Conservation (phyloP, 805 yeast species). For the Wickerhamomyces bisporus region DNA sequence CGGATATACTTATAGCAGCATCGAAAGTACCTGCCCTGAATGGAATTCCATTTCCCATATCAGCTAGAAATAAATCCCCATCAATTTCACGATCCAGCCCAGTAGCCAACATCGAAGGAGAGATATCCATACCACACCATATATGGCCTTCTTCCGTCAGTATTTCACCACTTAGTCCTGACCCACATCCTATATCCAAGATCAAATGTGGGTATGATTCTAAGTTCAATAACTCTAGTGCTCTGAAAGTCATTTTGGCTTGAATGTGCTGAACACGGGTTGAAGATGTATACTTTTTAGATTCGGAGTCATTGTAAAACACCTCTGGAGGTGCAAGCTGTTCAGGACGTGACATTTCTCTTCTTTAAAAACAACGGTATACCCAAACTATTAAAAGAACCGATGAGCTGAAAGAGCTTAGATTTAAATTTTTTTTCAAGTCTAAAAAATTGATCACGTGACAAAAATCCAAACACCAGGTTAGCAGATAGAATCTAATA, state of each 20-base stretch:
- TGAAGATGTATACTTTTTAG: conserved; percentile 83
- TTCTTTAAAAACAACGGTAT: too few species aligned
- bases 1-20: conserved; percentile 92
- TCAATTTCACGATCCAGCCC: conserved; percentile 90
- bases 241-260: conserved; percentile 94
- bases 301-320: conserved; percentile 87
- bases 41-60: conserved; percentile 92
- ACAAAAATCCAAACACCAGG: too few species aligned
- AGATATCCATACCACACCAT: conserved; percentile 96
- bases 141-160: conserved; percentile 87
- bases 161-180: conserved; percentile 93
- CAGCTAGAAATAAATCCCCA: conserved; percentile 88
- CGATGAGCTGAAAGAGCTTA: too few species aligned
- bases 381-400: neutral
- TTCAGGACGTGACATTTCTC: conserved; percentile 90
- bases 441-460: too few species aligned
- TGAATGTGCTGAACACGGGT: conserved; percentile 98
- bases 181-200: conserved; percentile 95
- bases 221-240: conserved; percentile 78
- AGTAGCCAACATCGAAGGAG: conserved; percentile 93
- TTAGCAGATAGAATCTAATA: too few species aligned
- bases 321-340: conserved; percentile 95
- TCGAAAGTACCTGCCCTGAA: conserved; percentile 95
- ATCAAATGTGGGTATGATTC: conserved; percentile 61
- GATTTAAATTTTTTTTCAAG: too few species aligned